Base-by-base conservation (phyloP, 129 eudicot genomes). In the Heracleum sosnowskyi region DNA sequence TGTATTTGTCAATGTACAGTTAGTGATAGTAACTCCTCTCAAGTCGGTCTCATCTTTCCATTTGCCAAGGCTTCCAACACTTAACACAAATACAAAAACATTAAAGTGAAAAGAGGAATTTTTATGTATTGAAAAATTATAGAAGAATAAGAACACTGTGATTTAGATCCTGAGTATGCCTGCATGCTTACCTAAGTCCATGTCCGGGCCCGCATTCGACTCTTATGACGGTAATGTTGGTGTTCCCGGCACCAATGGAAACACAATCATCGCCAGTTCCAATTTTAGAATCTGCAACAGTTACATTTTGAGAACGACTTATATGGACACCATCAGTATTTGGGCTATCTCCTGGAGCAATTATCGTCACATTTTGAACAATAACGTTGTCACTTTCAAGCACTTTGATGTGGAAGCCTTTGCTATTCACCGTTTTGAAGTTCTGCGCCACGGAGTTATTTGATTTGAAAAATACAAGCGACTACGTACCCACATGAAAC, bases 231-330 rank as follows among this genome's bases (percentile, higher is more conserved):
- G 57, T 29, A 39, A 87, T 34, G 51, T 77, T 31, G 35, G 45
- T 28, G 78, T 53, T 78, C 31, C 87, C 86, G 29, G 85, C 83
- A 16, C 87, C 91, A 26, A 89, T 46, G 12, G 91, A 83, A 47
- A 89, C 73, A 75, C 93, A 87, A 37, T 89, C 89, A 55, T 85
- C 91, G 1, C 93, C 93, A 0, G 89, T 86, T 11, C 81, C 91
- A 31, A 87, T 83, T 13, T n/a, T n/a, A 51, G 36, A 49, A 42
- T 86, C 77, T 7, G 80, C 18, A 7, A 89, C n/a, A 7, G 47
- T 76, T 22, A 86, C 76, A 37, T 36, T 55, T 28, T 0, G 28
- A 24, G 86, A 69, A 5, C 46, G 60, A 39, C 85, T 79, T 16
- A 84, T 42, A 73, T 84, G 88, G 55, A 86, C 53, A 2, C 92